Conservation (phyloP, 177 flowering plant genomes). For the Vitis hybrid region DNA sequence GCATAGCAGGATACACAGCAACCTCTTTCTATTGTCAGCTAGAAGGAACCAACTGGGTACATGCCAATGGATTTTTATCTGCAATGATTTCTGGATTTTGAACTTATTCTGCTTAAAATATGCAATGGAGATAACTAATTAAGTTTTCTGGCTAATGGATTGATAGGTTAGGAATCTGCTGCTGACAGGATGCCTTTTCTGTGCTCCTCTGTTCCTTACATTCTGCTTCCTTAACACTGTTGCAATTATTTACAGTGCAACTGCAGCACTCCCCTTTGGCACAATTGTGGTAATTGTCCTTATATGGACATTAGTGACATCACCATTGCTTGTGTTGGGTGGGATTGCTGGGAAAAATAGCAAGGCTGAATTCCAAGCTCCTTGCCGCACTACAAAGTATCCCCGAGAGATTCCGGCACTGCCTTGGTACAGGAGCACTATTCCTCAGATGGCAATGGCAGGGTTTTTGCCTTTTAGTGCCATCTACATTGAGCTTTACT, state of each 20-base stretch:
- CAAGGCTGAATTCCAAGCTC: slow-evolving; percentile 49
- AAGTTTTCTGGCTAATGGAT: background rate
- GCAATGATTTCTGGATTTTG: background rate
- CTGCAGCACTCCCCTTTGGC: slow-evolving; percentile 50
- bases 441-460: slow-evolving; percentile 58
- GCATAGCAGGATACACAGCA: slow-evolving; percentile 47
- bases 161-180: slow-evolving; percentile 44
- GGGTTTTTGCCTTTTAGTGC: slow-evolving; percentile 52
- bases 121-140: background rate
- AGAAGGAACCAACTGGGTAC: slow-evolving; percentile 48
- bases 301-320: slow-evolving; percentile 43
- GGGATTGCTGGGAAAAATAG: slow-evolving; percentile 50
- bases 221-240: slow-evolving; percentile 54
- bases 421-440: slow-evolving; percentile 40
- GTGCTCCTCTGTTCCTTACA: slow-evolving; percentile 46
- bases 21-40: slow-evolving; percentile 44
- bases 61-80: background rate
- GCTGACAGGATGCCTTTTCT: slow-evolving; percentile 43
- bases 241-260: slow-evolving; percentile 45
- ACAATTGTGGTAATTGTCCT: slow-evolving; percentile 45
- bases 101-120: background rate
- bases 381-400: slow-evolving; percentile 43
- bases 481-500: slow-evolving; percentile 47
- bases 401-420: slow-evolving; percentile 45
- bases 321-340: slow-evolving; percentile 47